A percentile compares a stretch with the other conserved stretches of the same genome.
phyloP scores from a whole-genome alignment of 345 rosid species.

The Eucalyptus pauciflora region DNA sequence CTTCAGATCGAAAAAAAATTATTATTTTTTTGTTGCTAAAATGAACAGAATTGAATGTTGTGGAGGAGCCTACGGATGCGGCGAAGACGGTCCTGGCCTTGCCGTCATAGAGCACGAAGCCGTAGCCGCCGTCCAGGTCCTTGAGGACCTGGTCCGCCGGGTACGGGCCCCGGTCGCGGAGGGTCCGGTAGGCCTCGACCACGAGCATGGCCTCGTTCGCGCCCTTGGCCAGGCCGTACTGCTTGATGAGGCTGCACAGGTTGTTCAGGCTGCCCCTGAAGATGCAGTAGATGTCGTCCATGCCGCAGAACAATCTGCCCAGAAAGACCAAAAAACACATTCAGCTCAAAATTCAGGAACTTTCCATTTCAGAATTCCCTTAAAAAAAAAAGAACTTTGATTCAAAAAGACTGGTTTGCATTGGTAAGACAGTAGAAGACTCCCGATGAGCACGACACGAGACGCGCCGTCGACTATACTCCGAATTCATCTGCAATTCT shows the following conservation, averaged over 20 bases:
- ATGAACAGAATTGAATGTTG: not conserved
- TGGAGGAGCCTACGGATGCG: constrained; percentile 20
- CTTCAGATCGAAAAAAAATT: not conserved
- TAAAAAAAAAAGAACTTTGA: not conserved
- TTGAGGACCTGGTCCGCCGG: constrained; percentile 64
- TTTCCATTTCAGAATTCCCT: not conserved
- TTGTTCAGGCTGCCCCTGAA: constrained; percentile 55
- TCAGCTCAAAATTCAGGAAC: not conserved
- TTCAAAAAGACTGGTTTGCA: not conserved
- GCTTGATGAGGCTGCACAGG: constrained; percentile 35
- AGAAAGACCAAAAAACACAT: not conserved
- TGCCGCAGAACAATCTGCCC: constrained; percentile 52
- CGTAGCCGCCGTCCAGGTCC: constrained; percentile 54
- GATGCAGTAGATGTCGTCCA: constrained; percentile 42
- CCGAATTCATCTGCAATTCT: not conserved
- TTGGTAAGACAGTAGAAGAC: not conserved
- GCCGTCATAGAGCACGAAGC: constrained; percentile 49
- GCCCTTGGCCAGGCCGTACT: constrained; percentile 53
- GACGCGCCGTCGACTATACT: not conserved
- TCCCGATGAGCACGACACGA: not conserved
- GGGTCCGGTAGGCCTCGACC: constrained; percentile 57
- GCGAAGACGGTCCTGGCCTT: constrained; percentile 39
- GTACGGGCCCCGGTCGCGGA: constrained; percentile 71
- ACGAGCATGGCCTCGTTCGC: constrained; percentile 54
- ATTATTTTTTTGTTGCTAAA: not conserved